Percentiles rank a stretch among this genome's conserved stretches.
These are phyloP conservation scores for Mycena albidolilacea DNA, from an alignment of 768 basidiomycete species.

Conservation along the genomic window DNA sequence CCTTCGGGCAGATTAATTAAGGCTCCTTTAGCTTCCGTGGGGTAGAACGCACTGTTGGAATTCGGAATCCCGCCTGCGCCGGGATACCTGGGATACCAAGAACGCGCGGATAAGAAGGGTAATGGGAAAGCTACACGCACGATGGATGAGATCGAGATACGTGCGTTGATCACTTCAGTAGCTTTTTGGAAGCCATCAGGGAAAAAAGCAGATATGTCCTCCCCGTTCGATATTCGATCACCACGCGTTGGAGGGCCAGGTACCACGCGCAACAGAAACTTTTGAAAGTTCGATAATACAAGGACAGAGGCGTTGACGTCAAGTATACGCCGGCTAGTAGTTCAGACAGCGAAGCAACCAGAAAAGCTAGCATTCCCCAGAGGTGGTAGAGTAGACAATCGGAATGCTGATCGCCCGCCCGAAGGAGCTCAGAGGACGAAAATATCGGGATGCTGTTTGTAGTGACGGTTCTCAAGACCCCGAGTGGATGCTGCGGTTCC, in stretches of 20 bases:
- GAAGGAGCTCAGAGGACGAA: not conserved
- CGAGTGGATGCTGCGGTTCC: not conserved
- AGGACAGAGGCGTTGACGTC: slow-evolving; percentile 17
- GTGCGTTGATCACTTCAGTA: slow-evolving; percentile 2
- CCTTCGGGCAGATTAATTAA: slow-evolving; percentile 25
- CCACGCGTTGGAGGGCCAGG: slow-evolving; percentile 18
- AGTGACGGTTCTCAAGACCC: not conserved
- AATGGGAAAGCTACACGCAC: not conserved
- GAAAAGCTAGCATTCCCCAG: slow-evolving; percentile 17
- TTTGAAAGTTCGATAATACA: slow-evolving; percentile 18
- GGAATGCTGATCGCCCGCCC: slow-evolving; percentile 14
- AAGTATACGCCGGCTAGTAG: slow-evolving; percentile 16
- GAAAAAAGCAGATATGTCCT: slow-evolving; percentile 19
- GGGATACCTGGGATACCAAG: slow-evolving; percentile 19
- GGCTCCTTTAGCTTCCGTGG: slow-evolving; percentile 18
- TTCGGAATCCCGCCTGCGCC: slow-evolving; percentile 24
- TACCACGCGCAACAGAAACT: slow-evolving; percentile 29
- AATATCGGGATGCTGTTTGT: not conserved
- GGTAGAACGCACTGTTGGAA: slow-evolving; percentile 8
- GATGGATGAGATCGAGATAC: slow-evolving; percentile 9
- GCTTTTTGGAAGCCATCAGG: not conserved
- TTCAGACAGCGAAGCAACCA: slow-evolving; percentile 16
- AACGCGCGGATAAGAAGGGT: slow-evolving; percentile 1
- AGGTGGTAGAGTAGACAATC: slow-evolving; percentile 18
- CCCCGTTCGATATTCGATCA: slow-evolving; percentile 8